Conservation (phyloP, 164 flowering plant genomes). For the Chimonanthus salicifolius region DNA sequence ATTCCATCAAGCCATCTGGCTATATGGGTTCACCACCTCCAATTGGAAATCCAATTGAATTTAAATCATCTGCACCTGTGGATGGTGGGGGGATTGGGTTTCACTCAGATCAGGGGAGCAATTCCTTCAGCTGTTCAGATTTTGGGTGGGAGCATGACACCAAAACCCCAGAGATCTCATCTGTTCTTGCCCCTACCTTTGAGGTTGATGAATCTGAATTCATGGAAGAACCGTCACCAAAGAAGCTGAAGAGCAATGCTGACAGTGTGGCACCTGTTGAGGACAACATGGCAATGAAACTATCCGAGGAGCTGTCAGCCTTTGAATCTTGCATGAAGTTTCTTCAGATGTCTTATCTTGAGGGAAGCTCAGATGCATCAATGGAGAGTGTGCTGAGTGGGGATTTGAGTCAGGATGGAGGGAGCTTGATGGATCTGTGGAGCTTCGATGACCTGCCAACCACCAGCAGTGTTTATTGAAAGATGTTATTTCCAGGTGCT, state of each 20-base stretch:
- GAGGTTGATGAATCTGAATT: constrained; percentile 44
- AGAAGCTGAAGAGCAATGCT: constrained; percentile 48
- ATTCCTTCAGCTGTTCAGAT: constrained; percentile 68
- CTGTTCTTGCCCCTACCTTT: constrained; percentile 35
- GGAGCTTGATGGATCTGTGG: constrained; percentile 66
- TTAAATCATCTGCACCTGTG: constrained; percentile 26
- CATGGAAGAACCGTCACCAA: constrained; percentile 43
- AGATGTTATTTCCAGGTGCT: constrained; percentile 7
- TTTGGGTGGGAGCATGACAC: constrained; percentile 57
- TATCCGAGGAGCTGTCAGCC: constrained; percentile 62
- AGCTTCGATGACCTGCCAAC: constrained; percentile 63
- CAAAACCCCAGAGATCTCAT: constrained; percentile 71
- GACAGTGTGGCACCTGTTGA: constrained; percentile 24
- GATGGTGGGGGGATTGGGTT: constrained; percentile 33
- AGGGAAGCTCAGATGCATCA: constrained; percentile 59
- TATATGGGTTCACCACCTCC: constrained; percentile 20
- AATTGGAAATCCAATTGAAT: constrained; percentile 16
- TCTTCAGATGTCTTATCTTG: constrained; percentile 58
- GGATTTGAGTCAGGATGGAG: constrained; percentile 53
- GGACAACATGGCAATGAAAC: constrained; percentile 26
- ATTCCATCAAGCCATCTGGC: constrained; percentile 28
- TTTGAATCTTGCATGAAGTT: constrained; percentile 74
- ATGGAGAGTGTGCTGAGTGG: constrained; percentile 53
- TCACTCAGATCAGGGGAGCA: constrained; percentile 72
- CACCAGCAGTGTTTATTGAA: constrained; percentile 49